phyloP scores from a whole-genome alignment of 768 basidiomycete species.

The Boletus coccyginus region DNA sequence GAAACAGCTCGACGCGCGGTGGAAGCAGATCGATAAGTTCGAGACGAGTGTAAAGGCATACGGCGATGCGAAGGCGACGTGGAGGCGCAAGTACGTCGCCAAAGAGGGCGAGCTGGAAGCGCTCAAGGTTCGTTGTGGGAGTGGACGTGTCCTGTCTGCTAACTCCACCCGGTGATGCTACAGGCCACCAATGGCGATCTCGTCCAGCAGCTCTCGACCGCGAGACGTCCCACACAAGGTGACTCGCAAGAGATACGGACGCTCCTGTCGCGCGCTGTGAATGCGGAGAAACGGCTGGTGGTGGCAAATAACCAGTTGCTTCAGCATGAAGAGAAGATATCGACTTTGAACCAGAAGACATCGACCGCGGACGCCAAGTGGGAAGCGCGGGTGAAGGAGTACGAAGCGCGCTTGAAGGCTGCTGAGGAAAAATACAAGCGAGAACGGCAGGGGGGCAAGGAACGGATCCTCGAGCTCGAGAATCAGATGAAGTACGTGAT shows the following conservation, averaged over 20 bases:
- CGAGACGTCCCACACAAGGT: slow-evolving; percentile 56
- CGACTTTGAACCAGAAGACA: slow-evolving; percentile 68
- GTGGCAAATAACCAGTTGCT: slow-evolving; percentile 83
- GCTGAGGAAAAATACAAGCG: slow-evolving; percentile 92
- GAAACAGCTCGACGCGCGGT: slow-evolving; percentile 83
- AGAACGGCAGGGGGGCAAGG: slow-evolving; percentile 92
- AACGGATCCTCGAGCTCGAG: slow-evolving; percentile 72
- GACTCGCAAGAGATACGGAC: slow-evolving; percentile 71
- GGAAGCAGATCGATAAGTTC: slow-evolving; percentile 92
- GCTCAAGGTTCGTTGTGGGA: slow-evolving; percentile 58
- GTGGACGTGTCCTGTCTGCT: background rate
- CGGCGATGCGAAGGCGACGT: slow-evolving; percentile 74
- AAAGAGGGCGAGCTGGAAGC: slow-evolving; percentile 92
- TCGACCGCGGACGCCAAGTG: slow-evolving; percentile 79
- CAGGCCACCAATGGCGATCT: slow-evolving; percentile 77
- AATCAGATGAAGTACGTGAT: slow-evolving; percentile 69
- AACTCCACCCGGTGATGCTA: background rate
- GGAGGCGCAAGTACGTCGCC: slow-evolving; percentile 77
- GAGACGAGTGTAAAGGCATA: slow-evolving; percentile 81
- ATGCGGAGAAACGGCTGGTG: slow-evolving; percentile 85
- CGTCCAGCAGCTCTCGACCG: slow-evolving; percentile 58
- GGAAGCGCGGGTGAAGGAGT: slow-evolving; percentile 94
- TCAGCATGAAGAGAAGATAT: slow-evolving; percentile 81
- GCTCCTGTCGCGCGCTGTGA: slow-evolving; percentile 68
- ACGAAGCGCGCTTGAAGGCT: slow-evolving; percentile 73